Evolutionary conservation across 805 yeast species (phyloP), one percentile per base, ranked within the genome.

Genomic region (Ogataea paradorogensis): DNA sequence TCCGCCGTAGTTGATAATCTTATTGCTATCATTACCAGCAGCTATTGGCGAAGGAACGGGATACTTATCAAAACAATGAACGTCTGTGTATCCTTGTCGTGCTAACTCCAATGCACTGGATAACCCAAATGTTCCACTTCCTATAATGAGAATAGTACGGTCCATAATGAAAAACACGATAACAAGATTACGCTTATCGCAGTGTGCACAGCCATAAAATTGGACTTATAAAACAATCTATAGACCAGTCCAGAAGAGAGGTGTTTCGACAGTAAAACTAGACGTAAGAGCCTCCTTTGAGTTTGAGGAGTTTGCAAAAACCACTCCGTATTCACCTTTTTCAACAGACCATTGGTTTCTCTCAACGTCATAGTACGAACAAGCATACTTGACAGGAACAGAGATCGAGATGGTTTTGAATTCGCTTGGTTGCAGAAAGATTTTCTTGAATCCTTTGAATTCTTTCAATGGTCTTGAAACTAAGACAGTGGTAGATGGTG

Each of bases 371-470:
- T 71, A 80, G 63, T 62, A 78, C 0, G 82, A 76, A 9, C 74
- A 65, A 18, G 76, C 74, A 45, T 76, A 77, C 49, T 72, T 73
- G 40, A 73, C 40, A 1, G 70, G 65, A 20, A 74, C 46, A n/a
- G 47, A 48, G 23, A 78, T 48, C 1, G 49, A 42, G 14, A 70
- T 75, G 1, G 58, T 51, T 38, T 59, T 58, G 8, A 65, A 40
- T 47, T 70, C 72, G 7, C 78, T 78, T 4, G 79, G 62, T 33
- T 59, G 50, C 43, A 80, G 51, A 27, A 45, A 54, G 7, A 74
- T 70, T 59, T 80, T 79, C 13, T 61, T 70, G 52, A 75, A 80
- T 20, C 73, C 82, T 57, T 76, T 78, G 56, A 80, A 65, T 51
- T 80, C 84, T 59, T 79, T 80, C 16, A 66, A 55, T 9, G 84